Base-by-base conservation (phyloP, 352 stramenopile genomes). In the Achlya hypogyna region DNA sequence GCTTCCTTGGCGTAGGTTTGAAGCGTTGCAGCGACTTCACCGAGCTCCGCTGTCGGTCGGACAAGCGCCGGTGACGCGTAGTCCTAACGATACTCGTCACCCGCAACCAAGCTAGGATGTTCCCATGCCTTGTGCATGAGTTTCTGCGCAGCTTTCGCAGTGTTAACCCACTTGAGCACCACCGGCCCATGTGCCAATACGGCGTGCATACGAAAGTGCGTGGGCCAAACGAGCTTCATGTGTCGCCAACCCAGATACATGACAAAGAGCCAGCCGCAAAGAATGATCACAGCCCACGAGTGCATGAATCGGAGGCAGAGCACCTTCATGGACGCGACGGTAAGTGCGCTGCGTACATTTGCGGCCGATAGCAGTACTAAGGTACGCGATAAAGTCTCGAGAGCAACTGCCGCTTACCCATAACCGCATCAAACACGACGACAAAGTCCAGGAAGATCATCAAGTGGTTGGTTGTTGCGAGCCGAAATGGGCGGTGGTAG, bases 301-400 rank as follows among this genome's bases (percentile, higher is more conserved):
- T 90, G 87, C n/a, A 87, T 29, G 38, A 81, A 81, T 1, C 51
- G 68, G 14, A 90, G 43, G 5, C 73, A 81, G 16, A 74, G 60
- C 10, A 71, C 76, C 65, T 87, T 74, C 4, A 78, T 74, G 4
- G 82, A 87, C 22, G 79, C 73, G 0, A 90, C 82, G 6, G 79
- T 90, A 14, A 90, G 72, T 10, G 79, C 79, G 35, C 79, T 90
- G 6, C 75, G 73, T 0, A 88, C 78, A 16, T 72, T 73, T 67
- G 81, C 87, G 20, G 81, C 71, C 47, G 74, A 86, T 27, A 90
- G 47, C 5, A 86, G 52, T 0, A 77, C 82, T 89, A 45, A 18
- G 28, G 71, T 42, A 16, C 6, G 6, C 6, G 14, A 42, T 42
- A 42, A 16, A 16, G 34, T 42, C 34, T 16, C 14, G 6, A 42